phyloP scores from a whole-genome alignment of 2,329 filamentous ascomycete species.

The Talaromyces sp. region DNA sequence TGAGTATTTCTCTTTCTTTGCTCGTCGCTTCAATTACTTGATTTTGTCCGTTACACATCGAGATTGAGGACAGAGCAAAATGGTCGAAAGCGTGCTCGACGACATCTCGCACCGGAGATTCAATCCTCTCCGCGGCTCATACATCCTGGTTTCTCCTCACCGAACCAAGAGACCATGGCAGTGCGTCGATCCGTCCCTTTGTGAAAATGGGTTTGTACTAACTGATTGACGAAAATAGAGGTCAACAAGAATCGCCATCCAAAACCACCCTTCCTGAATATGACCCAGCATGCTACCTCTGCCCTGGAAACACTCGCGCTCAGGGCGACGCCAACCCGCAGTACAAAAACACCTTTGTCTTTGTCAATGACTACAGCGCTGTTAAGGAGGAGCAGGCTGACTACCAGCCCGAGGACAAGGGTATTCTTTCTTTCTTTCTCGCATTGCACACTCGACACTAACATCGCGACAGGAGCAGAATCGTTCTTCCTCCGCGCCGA shows the following conservation, averaged over 20 bases:
- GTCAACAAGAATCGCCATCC: slow-evolving; percentile 71
- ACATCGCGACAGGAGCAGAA: slow-evolving; percentile 57
- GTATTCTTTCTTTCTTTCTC: slow-evolving; percentile 28
- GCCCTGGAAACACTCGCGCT: slow-evolving; percentile 84
- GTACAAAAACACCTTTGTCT: slow-evolving; percentile 84
- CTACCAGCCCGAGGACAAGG: slow-evolving; percentile 58
- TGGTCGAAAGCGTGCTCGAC: slow-evolving; percentile 76
- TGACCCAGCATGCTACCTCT: slow-evolving; percentile 91
- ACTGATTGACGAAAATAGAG: slow-evolving; percentile 49
- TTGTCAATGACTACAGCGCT: slow-evolving; percentile 96
- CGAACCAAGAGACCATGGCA: slow-evolving; percentile 97
- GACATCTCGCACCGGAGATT: slow-evolving; percentile 96
- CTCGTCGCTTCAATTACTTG: not conserved
- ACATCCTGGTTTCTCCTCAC: slow-evolving; percentile 93
- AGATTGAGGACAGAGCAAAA: slow-evolving; percentile 31
- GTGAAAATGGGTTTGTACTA: too few species aligned
- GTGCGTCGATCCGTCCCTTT: slow-evolving; percentile 53
- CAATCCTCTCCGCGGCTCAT: slow-evolving; percentile 84
- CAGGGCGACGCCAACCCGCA: slow-evolving; percentile 82
- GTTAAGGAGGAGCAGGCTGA: slow-evolving; percentile 89
- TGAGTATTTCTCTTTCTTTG: not conserved
- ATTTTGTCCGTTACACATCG: not conserved
- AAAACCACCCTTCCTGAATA: slow-evolving; percentile 71
- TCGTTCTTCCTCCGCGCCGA: slow-evolving; percentile 76
- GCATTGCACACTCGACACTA: not conserved